Conservation (phyloP, 2,329 filamentous ascomycete species). For the Pseudopithomyces maydicus region DNA sequence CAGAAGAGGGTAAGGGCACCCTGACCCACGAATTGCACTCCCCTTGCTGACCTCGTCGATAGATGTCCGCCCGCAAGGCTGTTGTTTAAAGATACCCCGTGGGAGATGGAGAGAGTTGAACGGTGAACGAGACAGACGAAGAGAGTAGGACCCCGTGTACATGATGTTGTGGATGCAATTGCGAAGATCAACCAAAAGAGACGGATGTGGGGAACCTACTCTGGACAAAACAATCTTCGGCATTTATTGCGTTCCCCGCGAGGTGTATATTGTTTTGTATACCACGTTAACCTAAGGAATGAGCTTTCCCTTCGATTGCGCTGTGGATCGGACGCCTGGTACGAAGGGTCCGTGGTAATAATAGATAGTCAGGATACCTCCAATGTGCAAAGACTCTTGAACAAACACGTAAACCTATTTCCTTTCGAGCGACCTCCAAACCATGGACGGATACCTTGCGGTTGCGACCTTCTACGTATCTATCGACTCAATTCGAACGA, state of each 20-base stretch:
- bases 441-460: too few species aligned
- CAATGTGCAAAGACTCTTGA: constrained; percentile 5
- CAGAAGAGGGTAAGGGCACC: constrained; percentile 48
- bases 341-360: constrained; percentile 38
- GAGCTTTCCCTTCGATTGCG: constrained; percentile 24
- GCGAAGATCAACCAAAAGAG: constrained; percentile 4
- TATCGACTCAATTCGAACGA: too few species aligned
- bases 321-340: constrained; percentile 32
- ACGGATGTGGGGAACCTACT: constrained; percentile 2
- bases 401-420: not conserved
- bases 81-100: constrained; percentile 16
- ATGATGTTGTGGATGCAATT: constrained; percentile 1
- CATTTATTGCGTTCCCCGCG: not conserved
- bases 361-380: constrained; percentile 25
- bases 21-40: not conserved
- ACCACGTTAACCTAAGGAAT: constrained; percentile 15
- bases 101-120: not conserved
- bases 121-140: constrained; percentile 2
- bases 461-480: too few species aligned
- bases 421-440: too few species aligned
- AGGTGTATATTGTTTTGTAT: constrained; percentile 17
- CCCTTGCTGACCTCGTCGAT: not conserved
- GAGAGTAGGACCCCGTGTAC: not conserved
- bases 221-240: constrained; percentile 5
- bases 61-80: constrained; percentile 13